Percentiles rank a stretch among this genome's conserved stretches.
These are phyloP conservation scores for Penicillium sp. DNA, from an alignment of 2,329 filamentous ascomycete species.

Conservation along the genomic window DNA sequence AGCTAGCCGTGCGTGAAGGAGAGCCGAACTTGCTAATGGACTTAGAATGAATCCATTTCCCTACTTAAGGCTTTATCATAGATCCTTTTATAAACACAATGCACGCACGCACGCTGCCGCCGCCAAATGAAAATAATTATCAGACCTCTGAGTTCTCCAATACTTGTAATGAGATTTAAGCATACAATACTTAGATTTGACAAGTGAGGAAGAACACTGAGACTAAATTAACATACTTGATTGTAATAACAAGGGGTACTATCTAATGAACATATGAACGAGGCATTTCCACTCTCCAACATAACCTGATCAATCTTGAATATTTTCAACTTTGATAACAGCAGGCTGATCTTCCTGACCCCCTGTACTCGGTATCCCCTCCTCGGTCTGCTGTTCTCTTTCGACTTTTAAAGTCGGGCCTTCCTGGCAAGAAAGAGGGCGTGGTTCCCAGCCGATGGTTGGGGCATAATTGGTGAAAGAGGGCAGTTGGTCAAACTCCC, in stretches of 20 bases:
- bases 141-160: background rate
- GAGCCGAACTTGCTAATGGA: background rate
- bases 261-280: background rate
- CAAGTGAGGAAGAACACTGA: background rate
- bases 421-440: background rate
- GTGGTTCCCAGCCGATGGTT: conserved; percentile 9
- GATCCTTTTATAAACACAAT: background rate
- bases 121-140: background rate
- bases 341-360: background rate
- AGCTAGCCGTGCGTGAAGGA: background rate
- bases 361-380: background rate
- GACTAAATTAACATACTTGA: background rate
- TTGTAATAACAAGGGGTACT: background rate
- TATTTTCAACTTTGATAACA: conserved; percentile 1
- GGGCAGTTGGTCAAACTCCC: background rate
- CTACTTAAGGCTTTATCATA: background rate
- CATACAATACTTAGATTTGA: background rate
- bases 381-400: background rate
- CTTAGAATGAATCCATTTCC: background rate
- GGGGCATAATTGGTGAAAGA: background rate
- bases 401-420: background rate
- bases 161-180: background rate
- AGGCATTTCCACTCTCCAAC: background rate
- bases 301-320: background rate
- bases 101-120: background rate